These are phyloP conservation scores for Boletus reticuloceps DNA, from an alignment of 768 basidiomycete genomes.

Conservation along the genomic window DNA sequence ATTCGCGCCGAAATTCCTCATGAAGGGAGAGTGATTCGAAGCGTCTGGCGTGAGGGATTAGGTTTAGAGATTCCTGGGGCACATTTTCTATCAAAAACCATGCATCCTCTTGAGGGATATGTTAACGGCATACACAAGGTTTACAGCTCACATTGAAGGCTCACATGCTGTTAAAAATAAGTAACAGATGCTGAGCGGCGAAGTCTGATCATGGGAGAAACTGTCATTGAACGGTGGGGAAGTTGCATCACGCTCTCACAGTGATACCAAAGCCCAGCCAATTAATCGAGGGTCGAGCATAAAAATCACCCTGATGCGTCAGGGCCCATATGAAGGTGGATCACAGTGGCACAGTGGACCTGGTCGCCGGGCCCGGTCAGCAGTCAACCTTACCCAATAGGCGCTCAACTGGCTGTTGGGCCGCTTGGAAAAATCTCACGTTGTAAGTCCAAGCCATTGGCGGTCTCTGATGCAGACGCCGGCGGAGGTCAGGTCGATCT, in stretches of 20 bases:
- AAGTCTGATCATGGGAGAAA: conserved; percentile 1
- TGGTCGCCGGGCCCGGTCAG: no score
- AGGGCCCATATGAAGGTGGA: not conserved
- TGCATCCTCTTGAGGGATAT: not conserved
- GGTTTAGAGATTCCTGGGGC: not conserved
- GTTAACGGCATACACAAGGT: not conserved
- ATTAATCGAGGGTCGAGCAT: not conserved
- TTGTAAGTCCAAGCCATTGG: no score
- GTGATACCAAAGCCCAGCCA: not conserved
- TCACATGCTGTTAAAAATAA: not conserved
- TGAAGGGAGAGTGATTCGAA: not conserved
- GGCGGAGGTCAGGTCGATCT: no score
- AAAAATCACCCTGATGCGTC: not conserved
- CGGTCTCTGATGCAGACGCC: no score
- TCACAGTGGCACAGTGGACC: not conserved
- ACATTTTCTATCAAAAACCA: not conserved
- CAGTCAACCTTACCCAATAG: no score
- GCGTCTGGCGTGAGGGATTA: not conserved
- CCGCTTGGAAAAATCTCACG: no score
- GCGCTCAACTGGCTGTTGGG: no score
- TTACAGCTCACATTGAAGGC: not conserved
- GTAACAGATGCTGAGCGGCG: not conserved
- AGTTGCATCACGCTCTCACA: not conserved
- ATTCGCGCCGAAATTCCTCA: not conserved
- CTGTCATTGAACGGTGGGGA: not conserved